These are phyloP conservation scores for Xylaria flabelliformis DNA, from an alignment of 495 filamentous ascomycete genomes.

Conservation along the genomic window DNA sequence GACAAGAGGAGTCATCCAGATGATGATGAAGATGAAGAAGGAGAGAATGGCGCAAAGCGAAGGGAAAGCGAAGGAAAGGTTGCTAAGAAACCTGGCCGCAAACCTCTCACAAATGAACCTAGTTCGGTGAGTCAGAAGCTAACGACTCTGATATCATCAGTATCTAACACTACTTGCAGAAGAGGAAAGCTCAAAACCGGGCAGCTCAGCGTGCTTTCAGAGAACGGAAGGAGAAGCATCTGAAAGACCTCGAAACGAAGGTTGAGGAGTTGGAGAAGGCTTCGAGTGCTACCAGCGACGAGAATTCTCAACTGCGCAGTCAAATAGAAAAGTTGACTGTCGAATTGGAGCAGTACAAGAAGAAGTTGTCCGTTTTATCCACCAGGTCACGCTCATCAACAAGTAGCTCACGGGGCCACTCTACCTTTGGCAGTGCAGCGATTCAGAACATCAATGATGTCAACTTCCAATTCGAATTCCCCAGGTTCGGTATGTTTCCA, in stretches of 20 bases:
- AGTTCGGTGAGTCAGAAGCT: conserved; percentile 76
- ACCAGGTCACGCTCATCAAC: conserved; percentile 35
- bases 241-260: conserved; percentile 95
- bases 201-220: conserved; percentile 96
- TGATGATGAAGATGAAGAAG: conserved; percentile 70
- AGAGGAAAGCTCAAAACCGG: conserved; percentile 98
- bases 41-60: conserved; percentile 70
- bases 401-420: conserved; percentile 26
- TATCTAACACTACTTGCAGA: conserved; percentile 67
- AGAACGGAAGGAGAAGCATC: conserved; percentile 96
- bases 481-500: conserved; percentile 81
- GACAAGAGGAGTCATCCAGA: conserved; percentile 83
- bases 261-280: conserved; percentile 90
- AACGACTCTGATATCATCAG: not conserved
- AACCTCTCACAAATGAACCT: conserved; percentile 93
- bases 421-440: conserved; percentile 51
- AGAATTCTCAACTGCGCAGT: conserved; percentile 82
- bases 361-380: conserved; percentile 71
- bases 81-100: conserved; percentile 94
- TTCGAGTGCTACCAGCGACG: conserved; percentile 80
- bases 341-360: conserved; percentile 89
- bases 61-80: conserved; percentile 76
- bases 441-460: conserved; percentile 73
- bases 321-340: conserved; percentile 86
- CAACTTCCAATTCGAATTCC: conserved; percentile 92